phyloP scores from a whole-genome alignment of 2,329 filamentous ascomycete genomes.

The Epichloe baconii region DNA sequence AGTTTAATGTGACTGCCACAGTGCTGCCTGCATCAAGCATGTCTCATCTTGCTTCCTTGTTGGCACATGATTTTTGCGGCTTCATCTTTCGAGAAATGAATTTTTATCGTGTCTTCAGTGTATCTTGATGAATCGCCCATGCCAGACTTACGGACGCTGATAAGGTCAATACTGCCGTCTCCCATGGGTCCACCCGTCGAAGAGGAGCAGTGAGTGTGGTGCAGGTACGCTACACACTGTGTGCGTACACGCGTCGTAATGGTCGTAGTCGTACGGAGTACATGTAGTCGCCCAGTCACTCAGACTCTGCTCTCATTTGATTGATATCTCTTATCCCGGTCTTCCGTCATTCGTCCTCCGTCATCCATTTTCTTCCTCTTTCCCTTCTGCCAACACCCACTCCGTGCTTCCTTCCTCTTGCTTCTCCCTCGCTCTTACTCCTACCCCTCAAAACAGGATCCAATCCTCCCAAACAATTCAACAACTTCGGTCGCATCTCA shows the following conservation, averaged over 20 bases:
- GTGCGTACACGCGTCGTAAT: no score
- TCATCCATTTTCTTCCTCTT: constrained; percentile 3
- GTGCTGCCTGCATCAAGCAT: neutral
- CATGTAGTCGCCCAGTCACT: no score
- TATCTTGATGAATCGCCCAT: no score
- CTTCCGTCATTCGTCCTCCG: constrained; percentile 3
- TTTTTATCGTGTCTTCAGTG: no score
- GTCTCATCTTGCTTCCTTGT: neutral
- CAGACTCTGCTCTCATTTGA: neutral
- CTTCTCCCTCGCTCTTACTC: constrained; percentile 2
- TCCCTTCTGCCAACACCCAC: neutral
- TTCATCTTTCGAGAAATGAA: no score
- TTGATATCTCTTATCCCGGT: neutral
- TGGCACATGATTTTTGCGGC: no score
- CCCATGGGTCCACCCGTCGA: no score
- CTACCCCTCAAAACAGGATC: neutral
- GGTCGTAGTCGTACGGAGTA: no score
- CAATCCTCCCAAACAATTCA: neutral
- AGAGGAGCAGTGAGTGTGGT: neutral
- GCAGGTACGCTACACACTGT: no score
- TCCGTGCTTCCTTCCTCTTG: constrained; percentile 2
- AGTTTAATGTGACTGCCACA: no score
- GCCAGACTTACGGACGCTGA: neutral
- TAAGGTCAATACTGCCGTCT: neutral
- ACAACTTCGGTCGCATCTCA: neutral